Percentiles rank a stretch among this genome's conserved stretches.
Conservation (phyloP, 2,329 filamentous ascomycete genomes). For the Geosmithia putterillii region DNA sequence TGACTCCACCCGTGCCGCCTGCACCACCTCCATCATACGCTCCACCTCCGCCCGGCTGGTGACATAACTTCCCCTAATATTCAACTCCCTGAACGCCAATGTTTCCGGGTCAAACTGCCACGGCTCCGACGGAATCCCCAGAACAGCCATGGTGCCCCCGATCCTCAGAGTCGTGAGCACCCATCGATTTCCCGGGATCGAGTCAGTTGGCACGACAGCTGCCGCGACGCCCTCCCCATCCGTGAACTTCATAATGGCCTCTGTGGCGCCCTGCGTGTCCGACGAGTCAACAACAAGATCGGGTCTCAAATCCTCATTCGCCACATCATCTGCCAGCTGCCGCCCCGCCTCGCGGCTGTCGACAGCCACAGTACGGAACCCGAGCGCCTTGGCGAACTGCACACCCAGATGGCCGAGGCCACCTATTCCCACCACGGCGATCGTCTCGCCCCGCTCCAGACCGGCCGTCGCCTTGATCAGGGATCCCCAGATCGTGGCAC, state of each 20-base stretch:
- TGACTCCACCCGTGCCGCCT: slow-evolving; percentile 10
- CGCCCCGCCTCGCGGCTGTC: slow-evolving; percentile 18
- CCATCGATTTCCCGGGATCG: slow-evolving; percentile 15
- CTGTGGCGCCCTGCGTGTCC: slow-evolving; percentile 5
- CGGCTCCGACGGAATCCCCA: slow-evolving; percentile 16
- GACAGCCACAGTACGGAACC: slow-evolving; percentile 19
- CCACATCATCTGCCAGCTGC: slow-evolving; percentile 13
- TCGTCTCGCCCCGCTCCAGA: slow-evolving; percentile 9
- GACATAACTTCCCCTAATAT: slow-evolving; percentile 18
- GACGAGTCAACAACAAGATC: slow-evolving; percentile 15
- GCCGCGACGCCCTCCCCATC: slow-evolving; percentile 16
- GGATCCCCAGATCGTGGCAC: slow-evolving; percentile 20
- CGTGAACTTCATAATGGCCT: slow-evolving; percentile 13
- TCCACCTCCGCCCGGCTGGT: slow-evolving; percentile 12
- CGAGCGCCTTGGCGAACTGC: slow-evolving; percentile 21
- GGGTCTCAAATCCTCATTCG: slow-evolving; percentile 9
- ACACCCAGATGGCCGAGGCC: slow-evolving; percentile 20
- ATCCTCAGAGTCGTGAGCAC: slow-evolving; percentile 13
- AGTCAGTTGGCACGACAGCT: slow-evolving; percentile 18
- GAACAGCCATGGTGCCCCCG: slow-evolving; percentile 13
- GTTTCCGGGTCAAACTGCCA: slow-evolving; percentile 17
- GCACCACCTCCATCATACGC: slow-evolving; percentile 17
- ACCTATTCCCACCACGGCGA: slow-evolving; percentile 20
- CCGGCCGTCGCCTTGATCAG: slow-evolving; percentile 14
- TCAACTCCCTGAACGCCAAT: slow-evolving; percentile 16